Base-by-base conservation (phyloP, 192 early-diverging fungal genomes). In the Podila clonocystis region DNA sequence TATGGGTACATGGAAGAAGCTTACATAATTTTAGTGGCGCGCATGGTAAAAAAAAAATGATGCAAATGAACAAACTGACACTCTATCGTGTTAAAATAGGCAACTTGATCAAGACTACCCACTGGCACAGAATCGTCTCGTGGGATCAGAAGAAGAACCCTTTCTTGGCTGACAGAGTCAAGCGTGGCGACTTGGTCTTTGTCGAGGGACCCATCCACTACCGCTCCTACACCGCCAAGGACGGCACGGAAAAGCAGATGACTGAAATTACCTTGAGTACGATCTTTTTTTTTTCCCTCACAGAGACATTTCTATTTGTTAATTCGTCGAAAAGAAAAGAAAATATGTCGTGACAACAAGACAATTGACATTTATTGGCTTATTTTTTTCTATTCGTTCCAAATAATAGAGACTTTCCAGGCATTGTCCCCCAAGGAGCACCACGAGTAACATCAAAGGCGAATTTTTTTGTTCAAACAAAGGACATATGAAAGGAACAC, bases 191-290 rank as follows among this genome's bases (percentile, higher is more conserved):
- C n/a, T 71, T 89, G 41, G 87, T 93, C 15, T 89, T 88, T 72
- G 85, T 93, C 13, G 90, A 91, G 50, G 92, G 92, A 50, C 70
- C 83, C 9, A 80, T 93, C 29, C 88, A 88, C 58, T 92, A 92
- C 75, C 85, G 82, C 49, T 77, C 85, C 7, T 92, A 84, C 70
- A 91, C 86, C 34, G 86, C 88, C 72, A 91, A 91, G 87, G 90
- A 91, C 1, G 90, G 88, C 33, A 70, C 74, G 28, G 84, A 90
- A 19, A 85, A 84, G 59, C 76, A 84, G 59, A 75, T 75, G 24
- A 87, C 91, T 15, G 87, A 88, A 24, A 86, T 88, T 62, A 30
- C 70, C 8, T 82, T 86, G 82, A 68, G 87, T 86, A 87, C 59
- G 84, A 30, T 3, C 5, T n/a, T n/a, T n/a, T n/a, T n/a, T n/a